A percentile compares a stretch with the other conserved stretches of the same genome.
Evolutionary conservation across 1,139 yeast genomes (phyloP).

Genomic region (Pichia sp.): DNA sequence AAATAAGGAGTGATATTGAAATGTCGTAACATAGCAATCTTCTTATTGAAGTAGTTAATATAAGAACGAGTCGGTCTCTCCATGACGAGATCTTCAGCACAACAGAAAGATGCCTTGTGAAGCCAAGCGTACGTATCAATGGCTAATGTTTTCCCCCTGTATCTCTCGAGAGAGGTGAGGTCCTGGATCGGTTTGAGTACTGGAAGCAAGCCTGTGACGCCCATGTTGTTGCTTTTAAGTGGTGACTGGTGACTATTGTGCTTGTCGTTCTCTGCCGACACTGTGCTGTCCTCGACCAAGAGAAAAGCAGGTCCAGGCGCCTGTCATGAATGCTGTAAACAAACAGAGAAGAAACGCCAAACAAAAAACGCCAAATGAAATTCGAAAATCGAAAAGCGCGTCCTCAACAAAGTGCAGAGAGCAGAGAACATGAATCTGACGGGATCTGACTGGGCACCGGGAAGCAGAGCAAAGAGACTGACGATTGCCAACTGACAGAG

Average conservation of each 20-base stretch:
- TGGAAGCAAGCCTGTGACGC: constrained; percentile 73
- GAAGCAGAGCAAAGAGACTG: no score
- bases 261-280: no score
- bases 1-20: constrained; percentile 76
- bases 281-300: background rate
- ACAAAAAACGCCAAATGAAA: no score
- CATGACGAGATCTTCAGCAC: constrained; percentile 77
- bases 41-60: constrained; percentile 51
- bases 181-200: constrained; percentile 67
- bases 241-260: no score
- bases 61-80: constrained; percentile 66
- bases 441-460: no score
- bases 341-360: no score
- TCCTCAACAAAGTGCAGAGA: no score
- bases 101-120: constrained; percentile 75
- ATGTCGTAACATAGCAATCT: constrained; percentile 54
- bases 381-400: no score
- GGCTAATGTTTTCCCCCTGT: constrained; percentile 73
- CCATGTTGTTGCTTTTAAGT: constrained; percentile 47
- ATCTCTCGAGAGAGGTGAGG: constrained; percentile 48
- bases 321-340: no score
- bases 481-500: no score
- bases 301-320: background rate
- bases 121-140: constrained; percentile 97
- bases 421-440: no score